Evolutionary conservation across 2,329 filamentous ascomycete genomes (phyloP).

Genomic region (Ascochyta rabiei): DNA sequence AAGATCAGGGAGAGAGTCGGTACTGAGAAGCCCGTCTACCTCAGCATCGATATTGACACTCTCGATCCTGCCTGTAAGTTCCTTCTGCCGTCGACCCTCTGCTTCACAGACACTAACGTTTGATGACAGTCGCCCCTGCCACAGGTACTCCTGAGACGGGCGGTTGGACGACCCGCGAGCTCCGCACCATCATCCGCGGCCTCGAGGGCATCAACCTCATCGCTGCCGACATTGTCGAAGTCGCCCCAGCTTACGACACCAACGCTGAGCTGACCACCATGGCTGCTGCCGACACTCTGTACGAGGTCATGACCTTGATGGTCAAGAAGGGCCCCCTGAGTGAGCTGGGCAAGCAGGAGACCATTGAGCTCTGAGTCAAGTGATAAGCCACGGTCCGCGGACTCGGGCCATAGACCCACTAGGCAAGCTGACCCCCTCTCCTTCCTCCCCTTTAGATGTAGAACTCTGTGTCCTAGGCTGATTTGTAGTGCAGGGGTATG

Average conservation of each 20-base stretch:
- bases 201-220: slow-evolving; percentile 73
- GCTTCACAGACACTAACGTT: slow-evolving; percentile 5
- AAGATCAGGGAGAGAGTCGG: slow-evolving; percentile 78
- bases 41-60: slow-evolving; percentile 87
- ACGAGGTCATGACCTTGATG: slow-evolving; percentile 82
- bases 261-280: slow-evolving; percentile 77
- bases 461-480: slow-evolving; percentile 20
- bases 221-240: slow-evolving; percentile 75
- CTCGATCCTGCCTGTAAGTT: slow-evolving; percentile 77
- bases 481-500: slow-evolving; percentile 16
- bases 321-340: slow-evolving; percentile 77
- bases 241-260: slow-evolving; percentile 74
- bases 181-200: slow-evolving; percentile 73
- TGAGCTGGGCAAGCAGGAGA: slow-evolving; percentile 47
- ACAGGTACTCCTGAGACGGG: slow-evolving; percentile 79
- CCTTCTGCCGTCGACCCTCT: not conserved
- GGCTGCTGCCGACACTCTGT: slow-evolving; percentile 73
- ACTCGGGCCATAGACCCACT: not conserved
- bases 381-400: not conserved
- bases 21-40: slow-evolving; percentile 75
- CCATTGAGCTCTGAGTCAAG: slow-evolving; percentile 30
- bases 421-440: slow-evolving; percentile 13
- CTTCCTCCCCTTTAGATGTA: slow-evolving; percentile 11
- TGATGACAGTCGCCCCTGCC: slow-evolving; percentile 65
- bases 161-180: slow-evolving; percentile 75